Conservation (phyloP, 1,284 basidiomycete genomes). For the Cystobasidium slooffiae region DNA sequence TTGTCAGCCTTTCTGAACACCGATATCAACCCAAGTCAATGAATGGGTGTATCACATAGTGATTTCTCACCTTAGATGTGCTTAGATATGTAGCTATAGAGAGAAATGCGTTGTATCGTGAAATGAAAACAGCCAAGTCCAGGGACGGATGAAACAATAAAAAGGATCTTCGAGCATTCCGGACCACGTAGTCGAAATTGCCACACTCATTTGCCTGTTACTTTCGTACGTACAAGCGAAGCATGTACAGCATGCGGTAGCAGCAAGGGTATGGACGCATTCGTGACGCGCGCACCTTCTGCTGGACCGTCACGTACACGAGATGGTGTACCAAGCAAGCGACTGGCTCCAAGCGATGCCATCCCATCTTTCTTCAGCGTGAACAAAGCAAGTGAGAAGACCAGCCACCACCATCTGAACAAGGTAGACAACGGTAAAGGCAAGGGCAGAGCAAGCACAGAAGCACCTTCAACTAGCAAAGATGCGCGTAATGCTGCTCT, state of each 20-base stretch:
- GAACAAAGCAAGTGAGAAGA: conserved; percentile 18
- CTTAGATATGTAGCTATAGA: too few relatives aligned
- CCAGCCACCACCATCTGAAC: conserved; percentile 22
- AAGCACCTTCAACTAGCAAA: not conserved
- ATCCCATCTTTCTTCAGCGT: conserved; percentile 40
- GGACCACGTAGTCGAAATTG: not conserved
- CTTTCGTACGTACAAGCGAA: not conserved
- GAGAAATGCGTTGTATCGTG: too few relatives aligned
- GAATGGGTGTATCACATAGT: not conserved
- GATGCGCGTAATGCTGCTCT: not conserved
- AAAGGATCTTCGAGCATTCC: not conserved
- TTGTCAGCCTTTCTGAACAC: conserved; percentile 10
- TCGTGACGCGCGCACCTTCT: conserved; percentile 26
- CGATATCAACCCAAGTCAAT: not conserved
- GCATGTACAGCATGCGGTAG: conserved; percentile 11
- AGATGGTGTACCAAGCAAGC: conserved; percentile 14
- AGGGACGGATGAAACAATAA: too few relatives aligned
- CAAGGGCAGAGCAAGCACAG: conserved; percentile 28
- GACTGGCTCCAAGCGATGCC: conserved; percentile 27
- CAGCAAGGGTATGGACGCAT: conserved; percentile 29
- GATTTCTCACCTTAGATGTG: too few relatives aligned
- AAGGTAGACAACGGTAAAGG: conserved; percentile 20
- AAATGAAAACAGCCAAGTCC: too few relatives aligned
- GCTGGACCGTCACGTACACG: conserved; percentile 26
- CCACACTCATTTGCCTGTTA: not conserved